Evolutionary conservation across 2,329 filamentous ascomycete genomes (phyloP), one percentile per base, ranked within the genome.

Genomic region (Paraconiothyrium brasiliense): DNA sequence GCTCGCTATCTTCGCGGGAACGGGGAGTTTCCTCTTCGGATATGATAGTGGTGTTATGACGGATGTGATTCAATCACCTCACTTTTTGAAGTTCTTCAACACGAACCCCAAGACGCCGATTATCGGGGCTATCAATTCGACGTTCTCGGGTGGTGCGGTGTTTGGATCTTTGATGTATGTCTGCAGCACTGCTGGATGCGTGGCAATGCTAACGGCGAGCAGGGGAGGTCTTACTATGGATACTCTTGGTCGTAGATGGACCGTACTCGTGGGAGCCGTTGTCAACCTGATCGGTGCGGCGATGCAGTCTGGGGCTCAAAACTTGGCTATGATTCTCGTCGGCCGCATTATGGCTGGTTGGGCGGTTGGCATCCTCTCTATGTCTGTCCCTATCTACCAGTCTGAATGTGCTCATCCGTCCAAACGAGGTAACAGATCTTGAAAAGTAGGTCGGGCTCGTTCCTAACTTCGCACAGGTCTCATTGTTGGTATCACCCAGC

Each of bases 331-430:
- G 86, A 87, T 84, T 71, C 82, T 82, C 58, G 81, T 84, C 8
- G 86, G 88, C 0, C 85, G 88, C 11, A 85, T 89, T 67, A 81
- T 89, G 60, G 86, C 75, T 41, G 86, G 87, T 5, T 83, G 86
- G 71, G 86, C 86, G 3, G 84, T 89, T 48, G 87, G 86, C 11
- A 72, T 86, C 20, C 82, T 88, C 66, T 85, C 83, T 20, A 88
- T 86, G 71, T 85, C 84, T 3, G 85, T 90, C 2, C 88, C 87
- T 3, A 83, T 87, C 37, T 90, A 90, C 71, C 87, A 89, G 60
- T 85, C 87, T 10, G 88, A 90, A 71, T 84, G 86, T 57, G 86
- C 87, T 0, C 82, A 86, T 66, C 83, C 87, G 0, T 84, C 84
- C 2, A 87, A 84, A 57, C 83, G 88, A 67, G 87, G 87, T 67